These are phyloP conservation scores for Melanomma pulvis-pyrius DNA, from an alignment of 495 filamentous ascomycete species.

Conservation along the genomic window DNA sequence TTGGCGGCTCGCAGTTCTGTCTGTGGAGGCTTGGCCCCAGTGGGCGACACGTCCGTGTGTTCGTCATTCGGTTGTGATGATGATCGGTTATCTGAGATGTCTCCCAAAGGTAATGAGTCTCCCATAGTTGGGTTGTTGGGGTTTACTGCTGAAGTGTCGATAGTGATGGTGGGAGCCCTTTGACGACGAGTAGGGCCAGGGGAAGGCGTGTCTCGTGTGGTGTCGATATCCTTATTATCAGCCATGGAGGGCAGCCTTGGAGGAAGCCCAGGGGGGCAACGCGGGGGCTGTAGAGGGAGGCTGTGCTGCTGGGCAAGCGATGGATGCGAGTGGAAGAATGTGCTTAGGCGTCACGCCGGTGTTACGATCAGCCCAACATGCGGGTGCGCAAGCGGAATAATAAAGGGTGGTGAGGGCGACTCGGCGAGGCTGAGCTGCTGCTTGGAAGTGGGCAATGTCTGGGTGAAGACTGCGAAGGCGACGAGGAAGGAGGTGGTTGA, in stretches of 20 bases:
- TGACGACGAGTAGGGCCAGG: slow-evolving; percentile 38
- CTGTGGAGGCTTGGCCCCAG: slow-evolving; percentile 42
- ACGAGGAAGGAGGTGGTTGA: background rate
- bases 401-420: slow-evolving; percentile 26
- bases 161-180: slow-evolving; percentile 40
- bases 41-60: slow-evolving; percentile 15
- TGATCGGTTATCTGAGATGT: slow-evolving; percentile 22
- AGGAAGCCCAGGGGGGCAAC: background rate
- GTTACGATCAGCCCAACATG: slow-evolving; percentile 21
- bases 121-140: slow-evolving; percentile 31
- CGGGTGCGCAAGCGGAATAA: slow-evolving; percentile 24
- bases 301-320: slow-evolving; percentile 26
- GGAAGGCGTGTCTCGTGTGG: slow-evolving; percentile 31
- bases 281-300: slow-evolving; percentile 24
- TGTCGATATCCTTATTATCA: slow-evolving; percentile 20
- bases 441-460: background rate
- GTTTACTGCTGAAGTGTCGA: slow-evolving; percentile 41
- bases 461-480: background rate
- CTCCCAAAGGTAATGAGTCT: slow-evolving; percentile 19
- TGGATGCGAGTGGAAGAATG: slow-evolving; percentile 25
- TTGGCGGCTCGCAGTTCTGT: slow-evolving; percentile 61
- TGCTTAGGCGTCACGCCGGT: slow-evolving; percentile 32
- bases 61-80: slow-evolving; percentile 21
- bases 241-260: slow-evolving; percentile 30
- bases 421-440: slow-evolving; percentile 29